A percentile compares a stretch with the other conserved stretches of the same genome.
Conservation (phyloP, 176 grass and related monocot species). For the Avena atlantica region DNA sequence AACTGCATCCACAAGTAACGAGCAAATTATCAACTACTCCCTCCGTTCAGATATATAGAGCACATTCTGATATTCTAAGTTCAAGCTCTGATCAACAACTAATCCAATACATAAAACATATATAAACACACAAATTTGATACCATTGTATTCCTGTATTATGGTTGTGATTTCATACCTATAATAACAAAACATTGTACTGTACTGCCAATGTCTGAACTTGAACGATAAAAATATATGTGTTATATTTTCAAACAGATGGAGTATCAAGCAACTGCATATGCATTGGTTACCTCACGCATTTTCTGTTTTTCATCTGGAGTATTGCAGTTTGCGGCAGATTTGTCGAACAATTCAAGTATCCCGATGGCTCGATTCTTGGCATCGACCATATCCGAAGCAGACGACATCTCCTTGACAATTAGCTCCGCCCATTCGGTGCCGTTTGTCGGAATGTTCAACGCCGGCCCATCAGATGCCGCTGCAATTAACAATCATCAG, state of each 20-base stretch:
- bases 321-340: background rate
- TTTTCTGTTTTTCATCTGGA: slow-evolving; percentile 27
- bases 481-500: slow-evolving; percentile 12
- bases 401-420: slow-evolving; percentile 61
- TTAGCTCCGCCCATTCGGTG: slow-evolving; percentile 58
- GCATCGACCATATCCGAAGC: slow-evolving; percentile 58
- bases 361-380: slow-evolving; percentile 53
- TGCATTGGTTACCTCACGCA: slow-evolving; percentile 49
- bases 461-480: background rate
- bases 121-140: background rate
- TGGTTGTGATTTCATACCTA: background rate
- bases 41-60: background rate
- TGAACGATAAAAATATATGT: background rate
- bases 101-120: background rate
- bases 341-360: slow-evolving; percentile 61
- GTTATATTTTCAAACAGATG: background rate
- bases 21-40: background rate
- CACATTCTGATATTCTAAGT: background rate
- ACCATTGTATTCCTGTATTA: background rate
- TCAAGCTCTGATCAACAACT: background rate
- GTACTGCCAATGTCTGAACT: background rate
- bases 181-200: background rate
- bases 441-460: slow-evolving; percentile 19
- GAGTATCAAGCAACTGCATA: background rate
- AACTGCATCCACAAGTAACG: background rate